A percentile compares a stretch with the other conserved stretches of the same genome.
phyloP scores from a whole-genome alignment of 2,329 filamentous ascomycete genomes.

The Pseudogymnoascus sp. region DNA sequence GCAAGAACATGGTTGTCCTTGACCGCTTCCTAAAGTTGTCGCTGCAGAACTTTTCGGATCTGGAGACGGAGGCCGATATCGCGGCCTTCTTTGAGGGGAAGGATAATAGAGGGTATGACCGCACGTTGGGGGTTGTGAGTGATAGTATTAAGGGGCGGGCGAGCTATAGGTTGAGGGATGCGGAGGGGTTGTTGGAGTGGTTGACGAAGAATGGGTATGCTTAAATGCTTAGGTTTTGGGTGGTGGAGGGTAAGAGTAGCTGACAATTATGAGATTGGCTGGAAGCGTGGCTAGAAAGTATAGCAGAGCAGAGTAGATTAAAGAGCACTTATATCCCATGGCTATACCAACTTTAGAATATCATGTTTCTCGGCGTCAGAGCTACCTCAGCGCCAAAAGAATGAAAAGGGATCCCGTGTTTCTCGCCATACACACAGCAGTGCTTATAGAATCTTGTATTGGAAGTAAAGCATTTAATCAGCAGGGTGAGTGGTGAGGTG shows the following conservation, averaged over 20 bases:
- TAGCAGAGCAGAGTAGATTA: constrained; percentile 14
- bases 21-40: constrained; percentile 80
- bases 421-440: no score
- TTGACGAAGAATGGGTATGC: constrained; percentile 55
- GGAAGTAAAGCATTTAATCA: no score
- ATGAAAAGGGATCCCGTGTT: no score
- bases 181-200: constrained; percentile 69
- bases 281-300: background rate
- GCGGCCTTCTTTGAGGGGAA: constrained; percentile 76
- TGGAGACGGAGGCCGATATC: constrained; percentile 65
- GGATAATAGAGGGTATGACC: constrained; percentile 78
- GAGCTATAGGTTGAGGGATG: constrained; percentile 72
- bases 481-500: no score
- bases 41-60: constrained; percentile 70
- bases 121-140: constrained; percentile 74
- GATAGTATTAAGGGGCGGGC: constrained; percentile 81
- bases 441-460: no score
- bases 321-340: background rate
- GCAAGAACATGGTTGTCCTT: constrained; percentile 74
- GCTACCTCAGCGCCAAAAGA: no score
- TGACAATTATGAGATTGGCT: constrained; percentile 16
- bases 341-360: no score
- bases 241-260: background rate
- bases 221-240: constrained; percentile 23
- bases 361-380: no score